Conservation (phyloP, 495 filamentous ascomycete genomes). For the Podospora fimiseda region DNA sequence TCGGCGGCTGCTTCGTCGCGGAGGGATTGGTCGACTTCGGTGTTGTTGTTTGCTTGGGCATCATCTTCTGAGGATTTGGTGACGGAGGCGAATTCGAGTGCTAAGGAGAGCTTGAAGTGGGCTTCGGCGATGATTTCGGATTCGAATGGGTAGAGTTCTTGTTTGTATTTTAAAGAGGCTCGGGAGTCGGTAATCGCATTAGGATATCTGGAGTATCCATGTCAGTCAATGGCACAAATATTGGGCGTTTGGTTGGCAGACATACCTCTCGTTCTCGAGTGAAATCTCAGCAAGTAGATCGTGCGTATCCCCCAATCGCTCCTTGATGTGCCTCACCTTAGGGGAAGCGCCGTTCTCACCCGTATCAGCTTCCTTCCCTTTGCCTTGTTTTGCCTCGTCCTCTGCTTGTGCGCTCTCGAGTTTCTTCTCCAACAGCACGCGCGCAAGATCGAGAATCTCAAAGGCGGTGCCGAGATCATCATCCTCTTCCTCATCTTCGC, state of each 20-base stretch:
- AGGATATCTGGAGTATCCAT: slow-evolving; percentile 48
- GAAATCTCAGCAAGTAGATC: slow-evolving; percentile 91
- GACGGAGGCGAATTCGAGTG: slow-evolving; percentile 87
- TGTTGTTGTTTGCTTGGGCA: slow-evolving; percentile 25
- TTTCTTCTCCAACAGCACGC: slow-evolving; percentile 62
- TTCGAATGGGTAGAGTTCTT: slow-evolving; percentile 67
- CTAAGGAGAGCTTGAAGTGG: slow-evolving; percentile 91
- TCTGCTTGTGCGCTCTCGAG: slow-evolving; percentile 34
- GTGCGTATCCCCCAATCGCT: slow-evolving; percentile 82
- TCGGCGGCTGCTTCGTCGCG: slow-evolving; percentile 69
- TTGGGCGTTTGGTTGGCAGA: slow-evolving; percentile 9
- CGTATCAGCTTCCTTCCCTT: slow-evolving; percentile 46
- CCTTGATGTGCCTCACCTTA: slow-evolving; percentile 59
- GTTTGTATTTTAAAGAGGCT: slow-evolving; percentile 67
- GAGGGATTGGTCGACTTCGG: slow-evolving; percentile 54
- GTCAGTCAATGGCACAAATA: slow-evolving; percentile 17
- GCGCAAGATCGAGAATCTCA: slow-evolving; percentile 85
- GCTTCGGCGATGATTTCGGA: slow-evolving; percentile 84
- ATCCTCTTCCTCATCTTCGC: slow-evolving; percentile 54
- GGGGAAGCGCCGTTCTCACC: slow-evolving; percentile 32
- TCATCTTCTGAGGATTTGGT: slow-evolving; percentile 52
- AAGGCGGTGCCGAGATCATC: slow-evolving; percentile 89
- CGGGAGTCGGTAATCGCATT: slow-evolving; percentile 75
- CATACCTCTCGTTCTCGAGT: slow-evolving; percentile 76
- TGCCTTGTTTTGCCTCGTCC: slow-evolving; percentile 37